Evolutionary conservation across 768 basidiomycete genomes (phyloP), one percentile per base, ranked within the genome.

Genomic region (Lactifluus piperatus): DNA sequence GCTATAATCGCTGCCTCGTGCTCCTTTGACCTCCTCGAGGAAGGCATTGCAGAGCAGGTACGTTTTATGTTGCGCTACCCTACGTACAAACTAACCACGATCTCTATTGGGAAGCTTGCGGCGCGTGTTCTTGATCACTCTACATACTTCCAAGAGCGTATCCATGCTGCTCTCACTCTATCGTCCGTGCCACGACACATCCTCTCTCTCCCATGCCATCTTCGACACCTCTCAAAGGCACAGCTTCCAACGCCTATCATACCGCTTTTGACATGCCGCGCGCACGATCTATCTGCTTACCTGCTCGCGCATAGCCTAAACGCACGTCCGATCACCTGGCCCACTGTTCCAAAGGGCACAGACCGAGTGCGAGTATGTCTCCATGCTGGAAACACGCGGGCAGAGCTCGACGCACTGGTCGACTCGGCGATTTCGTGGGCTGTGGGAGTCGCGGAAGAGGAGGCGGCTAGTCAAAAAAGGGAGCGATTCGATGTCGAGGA

Each of bases 351-450:
- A 0, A 85, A 84, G 54, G 93, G 91, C 10, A 80, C 80, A 59
- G 88, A 94, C 60, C 81, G 94, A 16, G 85, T 97, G 2, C 73
- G 94, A 3, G 81, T 97, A n/a, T 97, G 94, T 69, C 67, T 97
- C 27, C 89, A 94, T 66, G 83, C 92, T 0, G 83, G 79, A 1
- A n/a, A n/a, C n/a, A n/a, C n/a, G n/a, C n/a, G n/a, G n/a, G n/a
- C n/a, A n/a, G n/a, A n/a, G n/a, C n/a, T 95, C 3, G 79, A 82
- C 37, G 68, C 71, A 14, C 72, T 97, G 20, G 76, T 81, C 0
- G 56, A 68, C 2, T 81, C 77, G 0, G 75, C 85, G 49, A 58
- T 81, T 1, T 65, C 56, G 20, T 83, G 81, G 81, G 81, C 76
- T 1, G 44, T 14, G 16, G 36, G 24, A 13, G 45, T 55, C n/a